Base-by-base conservation (phyloP, 495 filamentous ascomycete species). In the Hypoxylon lenormandii region DNA sequence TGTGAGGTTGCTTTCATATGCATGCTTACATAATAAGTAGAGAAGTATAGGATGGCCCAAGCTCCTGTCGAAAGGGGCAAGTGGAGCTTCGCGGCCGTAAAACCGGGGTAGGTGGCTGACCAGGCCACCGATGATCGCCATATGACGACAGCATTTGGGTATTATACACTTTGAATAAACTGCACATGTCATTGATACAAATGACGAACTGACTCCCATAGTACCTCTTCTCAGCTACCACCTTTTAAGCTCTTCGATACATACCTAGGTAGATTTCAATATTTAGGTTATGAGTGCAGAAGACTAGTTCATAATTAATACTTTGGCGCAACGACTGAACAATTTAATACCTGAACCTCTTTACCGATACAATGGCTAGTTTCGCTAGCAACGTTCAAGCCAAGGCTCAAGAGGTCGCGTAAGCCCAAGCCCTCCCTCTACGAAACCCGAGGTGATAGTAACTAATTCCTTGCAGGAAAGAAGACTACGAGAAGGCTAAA, bases 401-500 rank as follows among this genome's bases (percentile, higher is more conserved):
- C 18, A 83, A 78, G 69, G 84, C 84, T 40, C 81, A 84, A 50
- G 80, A 85, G 71, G 78, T 85, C 52, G 80, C 80, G 82, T 85
- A 72, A 67, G 84, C 76, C 42, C 6, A 16, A 11, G 18, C 19
- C 18, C 26, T 4, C 37, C 18, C 13, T 40, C n/a, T 15, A 45
- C 12, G n/a, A 22, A 6, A 21, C 15, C 3, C 5, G 37, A n/a
- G 19, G 22, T 56, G 46, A 54, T 37, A 36, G 28, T 10, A 46
- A 33, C 64, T 70, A 42, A 74, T 18, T 42, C 6, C 6, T 57
- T 62, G 36, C 61, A 86, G 84, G 5, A 79, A 79, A 50, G 86
- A 89, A 62, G 89, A 90, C 60, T 82, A 84, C 58, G 78, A 82
- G 60, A 83, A 83, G 51, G 83, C 85, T 62, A 84, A 78, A 52